A percentile compares a stretch with the other conserved stretches of the same genome.
These are phyloP conservation scores for Anthracocystis walkeri DNA, from an alignment of 1,284 basidiomycete genomes.

Conservation along the genomic window DNA sequence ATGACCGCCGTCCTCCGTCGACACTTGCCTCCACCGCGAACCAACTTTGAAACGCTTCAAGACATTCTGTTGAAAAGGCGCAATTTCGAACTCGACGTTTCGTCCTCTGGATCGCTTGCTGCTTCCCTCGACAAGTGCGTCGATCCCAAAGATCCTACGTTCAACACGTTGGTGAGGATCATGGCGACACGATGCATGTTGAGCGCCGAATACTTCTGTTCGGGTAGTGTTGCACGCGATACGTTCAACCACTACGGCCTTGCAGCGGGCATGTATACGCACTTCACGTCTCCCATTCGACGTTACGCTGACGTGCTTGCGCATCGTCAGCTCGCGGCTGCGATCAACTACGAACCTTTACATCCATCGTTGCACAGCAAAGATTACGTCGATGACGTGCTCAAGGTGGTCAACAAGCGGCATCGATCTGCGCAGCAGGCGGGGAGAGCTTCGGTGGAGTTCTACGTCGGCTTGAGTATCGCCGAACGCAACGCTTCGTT, in stretches of 20 bases:
- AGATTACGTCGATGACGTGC: conserved; percentile 84
- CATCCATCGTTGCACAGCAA: conserved; percentile 90
- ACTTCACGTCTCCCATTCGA: conserved; percentile 78
- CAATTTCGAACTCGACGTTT: conserved; percentile 87
- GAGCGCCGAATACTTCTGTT: conserved; percentile 97
- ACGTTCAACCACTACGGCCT: conserved; percentile 97
- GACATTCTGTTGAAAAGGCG: conserved; percentile 90
- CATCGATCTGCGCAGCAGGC: conserved; percentile 98
- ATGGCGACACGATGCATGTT: conserved; percentile 99
- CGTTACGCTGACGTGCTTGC: conserved; percentile 82
- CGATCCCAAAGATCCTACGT: conserved; percentile 76
- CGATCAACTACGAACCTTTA: conserved; percentile 85
- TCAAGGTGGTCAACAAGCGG: conserved; percentile 89
- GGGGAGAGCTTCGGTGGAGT: conserved; percentile 92
- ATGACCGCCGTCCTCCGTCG: conserved; percentile 93
- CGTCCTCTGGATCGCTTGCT: conserved; percentile 90
- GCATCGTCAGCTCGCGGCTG: conserved; percentile 91
- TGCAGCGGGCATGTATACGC: conserved; percentile 95
- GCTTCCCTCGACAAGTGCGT: conserved; percentile 87
- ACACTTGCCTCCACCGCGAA: conserved; percentile 90
- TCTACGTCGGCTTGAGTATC: conserved; percentile 93
- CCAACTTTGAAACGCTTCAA: conserved; percentile 95
- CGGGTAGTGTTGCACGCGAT: conserved; percentile 90
- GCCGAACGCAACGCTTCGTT: conserved; percentile 70
- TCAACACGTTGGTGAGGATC: conserved; percentile 97